A percentile compares a stretch with the other conserved stretches of the same genome.
These are phyloP conservation scores for Scleroderma citrinum DNA, from an alignment of 768 basidiomycete genomes.

Conservation along the genomic window DNA sequence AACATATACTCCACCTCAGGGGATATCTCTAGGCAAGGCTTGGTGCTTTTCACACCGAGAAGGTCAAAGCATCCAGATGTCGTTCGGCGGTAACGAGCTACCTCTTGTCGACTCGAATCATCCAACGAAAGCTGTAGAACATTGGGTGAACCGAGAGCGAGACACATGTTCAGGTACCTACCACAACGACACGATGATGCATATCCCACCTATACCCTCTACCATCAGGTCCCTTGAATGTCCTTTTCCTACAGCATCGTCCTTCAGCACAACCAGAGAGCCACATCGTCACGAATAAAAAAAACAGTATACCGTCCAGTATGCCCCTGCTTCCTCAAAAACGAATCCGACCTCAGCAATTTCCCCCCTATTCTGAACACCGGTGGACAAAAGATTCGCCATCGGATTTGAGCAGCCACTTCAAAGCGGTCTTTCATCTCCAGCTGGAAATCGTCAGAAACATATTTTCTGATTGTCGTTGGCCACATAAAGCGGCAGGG, in stretches of 20 bases:
- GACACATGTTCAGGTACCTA: neutral
- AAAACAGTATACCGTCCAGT: conserved; percentile 1
- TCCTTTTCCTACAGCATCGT: neutral
- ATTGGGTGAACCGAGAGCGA: too few species aligned
- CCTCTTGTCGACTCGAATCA: neutral
- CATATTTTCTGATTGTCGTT: conserved; percentile 6
- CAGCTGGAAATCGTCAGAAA: conserved; percentile 3
- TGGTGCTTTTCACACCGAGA: conserved; percentile 1
- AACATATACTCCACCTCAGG: conserved; percentile 6
- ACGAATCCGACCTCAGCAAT: conserved; percentile 12
- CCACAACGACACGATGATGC: neutral
- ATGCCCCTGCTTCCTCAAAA: conserved; percentile 7
- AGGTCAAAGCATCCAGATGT: conserved; percentile 1
- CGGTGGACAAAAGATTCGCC: conserved; percentile 15
- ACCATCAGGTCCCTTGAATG: conserved; percentile 6
- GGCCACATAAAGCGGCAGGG: conserved; percentile 4
- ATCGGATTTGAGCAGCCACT: conserved; percentile 22
- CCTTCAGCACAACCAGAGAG: neutral
- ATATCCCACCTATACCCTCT: conserved; percentile 4
- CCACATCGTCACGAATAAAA: neutral
- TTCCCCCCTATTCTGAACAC: conserved; percentile 19
- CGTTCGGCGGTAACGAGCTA: conserved; percentile 1
- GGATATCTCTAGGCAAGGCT: conserved; percentile 6
- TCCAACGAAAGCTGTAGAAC: neutral
- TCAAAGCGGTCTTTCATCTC: conserved; percentile 15